phyloP scores from a whole-genome alignment of 2,329 filamentous ascomycete species.

The Microdochium paspali region DNA sequence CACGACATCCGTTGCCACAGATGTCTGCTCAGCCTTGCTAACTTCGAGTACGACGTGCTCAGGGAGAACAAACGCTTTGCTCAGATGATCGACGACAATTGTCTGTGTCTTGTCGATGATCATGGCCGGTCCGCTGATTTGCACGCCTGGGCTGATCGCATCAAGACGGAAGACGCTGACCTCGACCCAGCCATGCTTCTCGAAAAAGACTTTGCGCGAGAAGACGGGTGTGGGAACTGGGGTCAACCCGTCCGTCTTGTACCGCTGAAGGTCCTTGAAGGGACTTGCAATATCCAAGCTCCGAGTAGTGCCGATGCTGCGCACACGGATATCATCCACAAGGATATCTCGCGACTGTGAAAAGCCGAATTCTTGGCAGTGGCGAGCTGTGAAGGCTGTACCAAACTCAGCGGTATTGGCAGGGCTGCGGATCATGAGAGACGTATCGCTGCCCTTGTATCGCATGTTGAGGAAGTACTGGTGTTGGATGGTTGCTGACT shows the following conservation, averaged over 20 bases:
- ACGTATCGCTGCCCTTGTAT: conserved; percentile 31
- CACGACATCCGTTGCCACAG: conserved; percentile 45
- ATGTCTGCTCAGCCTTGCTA: conserved; percentile 49
- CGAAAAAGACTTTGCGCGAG: conserved; percentile 11
- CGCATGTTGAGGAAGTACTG: conserved; percentile 31
- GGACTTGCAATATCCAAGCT: conserved; percentile 26
- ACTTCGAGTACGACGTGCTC: conserved; percentile 27
- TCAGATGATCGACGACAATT: conserved; percentile 52
- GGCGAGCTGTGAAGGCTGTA: conserved; percentile 22
- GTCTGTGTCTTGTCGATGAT: conserved; percentile 67
- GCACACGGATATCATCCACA: conserved; percentile 31
- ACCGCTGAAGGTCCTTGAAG: neutral
- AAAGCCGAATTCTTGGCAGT: conserved; percentile 32
- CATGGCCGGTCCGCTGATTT: conserved; percentile 22
- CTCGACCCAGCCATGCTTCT: conserved; percentile 8
- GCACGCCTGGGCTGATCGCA: conserved; percentile 2
- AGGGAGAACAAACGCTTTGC: conserved; percentile 21
- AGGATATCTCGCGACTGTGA: conserved; percentile 25
- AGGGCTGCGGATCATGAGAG: conserved; percentile 27
- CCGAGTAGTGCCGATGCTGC: conserved; percentile 21
- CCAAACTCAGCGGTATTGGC: conserved; percentile 19
- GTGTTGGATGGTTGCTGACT: conserved; percentile 26
- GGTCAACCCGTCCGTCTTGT: neutral
- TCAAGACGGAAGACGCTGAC: conserved; percentile 8
- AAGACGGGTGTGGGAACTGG: neutral